Evolutionary conservation across 495 filamentous ascomycete genomes (phyloP), one percentile per base, ranked within the genome.

Genomic region (Lophiostoma macrostomum): DNA sequence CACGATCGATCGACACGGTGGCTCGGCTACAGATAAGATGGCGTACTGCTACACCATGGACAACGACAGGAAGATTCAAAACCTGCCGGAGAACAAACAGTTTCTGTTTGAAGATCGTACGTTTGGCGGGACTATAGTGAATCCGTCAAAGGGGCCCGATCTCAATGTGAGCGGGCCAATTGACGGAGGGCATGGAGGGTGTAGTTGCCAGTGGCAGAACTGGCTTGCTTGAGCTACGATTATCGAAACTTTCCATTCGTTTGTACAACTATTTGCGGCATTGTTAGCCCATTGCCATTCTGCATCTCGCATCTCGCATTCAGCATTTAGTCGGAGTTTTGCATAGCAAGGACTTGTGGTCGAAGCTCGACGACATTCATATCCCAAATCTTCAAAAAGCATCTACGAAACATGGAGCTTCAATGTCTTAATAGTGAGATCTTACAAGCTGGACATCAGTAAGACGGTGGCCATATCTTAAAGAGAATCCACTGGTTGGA

Each of bases 1-100:
- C 16, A 86, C 85, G 1, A 56, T 86, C 10, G 91, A 97, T 67
- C 82, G 88, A 27, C 87, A 93, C 50, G 90, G 90, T 27, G 87
- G 88, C 0, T 64, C 77, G 32, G 65, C 70, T 3, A 70, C 64
- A 18, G 64, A 73, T 57, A 95, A 95, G 69, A 74, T 81, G 64
- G 69, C 85, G 0, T 94, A 87, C 63, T 83, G 83, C 65, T 86
- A 89, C 61, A 75, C 73, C 0, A 68, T 95, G 56, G 73, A 82
- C 41, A 69, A 71, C 11, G 61, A 72, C 24, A 69, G 74, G 36
- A 67, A 74, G 34, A 75, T 87, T 44, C 70, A 82, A 38, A 46
- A 69, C 2, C 71, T 73, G 8, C 8, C 69, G 6, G 8, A 12
- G 16, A 28, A 74, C n/a, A 72, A 69, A 40, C 75, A 74, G 53